Conservation (phyloP, 306 rosid species). For the Abrus pulchellus region DNA sequence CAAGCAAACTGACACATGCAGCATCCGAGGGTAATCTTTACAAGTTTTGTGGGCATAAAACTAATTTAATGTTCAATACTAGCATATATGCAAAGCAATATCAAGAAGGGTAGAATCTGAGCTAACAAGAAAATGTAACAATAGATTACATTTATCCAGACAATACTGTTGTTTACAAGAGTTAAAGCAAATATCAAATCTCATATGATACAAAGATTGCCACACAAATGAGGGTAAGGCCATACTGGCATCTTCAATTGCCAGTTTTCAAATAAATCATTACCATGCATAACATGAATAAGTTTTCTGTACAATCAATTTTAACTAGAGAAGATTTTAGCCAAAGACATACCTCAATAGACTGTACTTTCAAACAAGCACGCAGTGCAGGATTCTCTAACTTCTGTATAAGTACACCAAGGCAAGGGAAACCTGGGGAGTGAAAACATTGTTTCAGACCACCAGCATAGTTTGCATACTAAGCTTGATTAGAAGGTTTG, state of each 20-base stretch:
- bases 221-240: conserved; percentile 10
- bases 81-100: neutral
- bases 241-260: conserved; percentile 11
- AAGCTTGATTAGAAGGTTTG: conserved; percentile 37
- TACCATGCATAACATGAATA: conserved; percentile 28
- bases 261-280: conserved; percentile 23
- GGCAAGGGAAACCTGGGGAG: conserved; percentile 88
- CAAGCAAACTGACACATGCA: neutral
- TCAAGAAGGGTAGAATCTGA: neutral
- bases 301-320: conserved; percentile 3
- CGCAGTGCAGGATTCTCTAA: conserved; percentile 95
- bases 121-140: conserved; percentile 34
- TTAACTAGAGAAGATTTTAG: conserved; percentile 34
- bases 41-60: neutral
- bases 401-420: conserved; percentile 95
- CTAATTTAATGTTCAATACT: neutral
- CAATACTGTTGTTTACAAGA: neutral
- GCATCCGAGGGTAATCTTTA: conserved; percentile 9
- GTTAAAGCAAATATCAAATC: conserved; percentile 13
- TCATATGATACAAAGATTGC: neutral
- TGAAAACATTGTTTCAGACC: conserved; percentile 40
- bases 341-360: conserved; percentile 77
- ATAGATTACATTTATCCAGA: neutral
- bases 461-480: conserved; percentile 28
- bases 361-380: conserved; percentile 78